Evolutionary conservation across 352 stramenopile species (phyloP).

Genomic region (Phytophthora pisi): DNA sequence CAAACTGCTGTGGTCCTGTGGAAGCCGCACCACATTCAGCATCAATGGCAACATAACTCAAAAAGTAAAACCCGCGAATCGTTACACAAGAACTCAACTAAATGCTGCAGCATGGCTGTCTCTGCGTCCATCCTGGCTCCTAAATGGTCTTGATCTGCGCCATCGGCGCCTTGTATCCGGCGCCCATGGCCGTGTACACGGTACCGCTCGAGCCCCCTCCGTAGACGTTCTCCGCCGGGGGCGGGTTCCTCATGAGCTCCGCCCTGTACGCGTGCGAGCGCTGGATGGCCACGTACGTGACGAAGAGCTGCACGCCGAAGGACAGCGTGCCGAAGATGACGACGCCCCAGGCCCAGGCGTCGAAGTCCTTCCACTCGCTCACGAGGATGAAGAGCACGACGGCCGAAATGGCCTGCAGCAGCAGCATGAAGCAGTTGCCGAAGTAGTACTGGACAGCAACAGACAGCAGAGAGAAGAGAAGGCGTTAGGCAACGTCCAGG

Average conservation of each 20-base stretch:
- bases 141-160: constrained; percentile 82
- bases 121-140: background rate
- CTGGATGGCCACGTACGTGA: constrained; percentile 83
- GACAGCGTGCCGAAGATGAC: constrained; percentile 72
- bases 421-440: constrained; percentile 86
- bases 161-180: constrained; percentile 52
- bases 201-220: constrained; percentile 42
- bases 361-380: constrained; percentile 79
- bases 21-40: no score
- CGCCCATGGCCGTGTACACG: constrained; percentile 73
- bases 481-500: no score
- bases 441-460: constrained; percentile 74
- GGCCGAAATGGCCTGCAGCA: constrained; percentile 74
- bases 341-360: constrained; percentile 74
- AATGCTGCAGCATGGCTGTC: background rate
- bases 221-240: constrained; percentile 80
- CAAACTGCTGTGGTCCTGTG: no score
- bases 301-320: constrained; percentile 71
- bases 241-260: constrained; percentile 85
- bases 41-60: background rate
- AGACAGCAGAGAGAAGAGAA: no score
- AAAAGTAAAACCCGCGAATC: background rate
- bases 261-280: constrained; percentile 78
- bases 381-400: constrained; percentile 79
- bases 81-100: background rate